These are phyloP conservation scores for Leccinum subgranulosum DNA, from an alignment of 768 basidiomycete genomes.

Conservation along the genomic window DNA sequence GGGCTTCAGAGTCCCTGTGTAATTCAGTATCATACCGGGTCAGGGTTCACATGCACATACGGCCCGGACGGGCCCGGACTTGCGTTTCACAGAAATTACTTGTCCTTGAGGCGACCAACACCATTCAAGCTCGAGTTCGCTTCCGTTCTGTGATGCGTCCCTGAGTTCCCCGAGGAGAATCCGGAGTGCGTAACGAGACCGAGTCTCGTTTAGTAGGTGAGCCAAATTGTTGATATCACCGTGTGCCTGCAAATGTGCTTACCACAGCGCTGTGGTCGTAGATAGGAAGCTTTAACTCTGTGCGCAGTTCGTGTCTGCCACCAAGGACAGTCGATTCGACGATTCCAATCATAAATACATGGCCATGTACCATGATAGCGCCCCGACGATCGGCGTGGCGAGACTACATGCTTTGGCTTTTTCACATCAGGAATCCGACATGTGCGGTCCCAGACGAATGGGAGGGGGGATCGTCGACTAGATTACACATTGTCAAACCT, in stretches of 20 bases:
- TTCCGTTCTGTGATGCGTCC: neutral
- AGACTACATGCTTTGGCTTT: neutral
- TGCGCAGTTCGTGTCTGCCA: neutral
- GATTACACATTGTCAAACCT: neutral
- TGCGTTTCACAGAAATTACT: neutral
- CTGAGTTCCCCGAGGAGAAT: conserved; percentile 10
- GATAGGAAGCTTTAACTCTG: neutral
- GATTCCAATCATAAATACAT: neutral
- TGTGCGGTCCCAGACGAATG: neutral
- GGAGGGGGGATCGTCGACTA: neutral
- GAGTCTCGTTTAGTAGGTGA: neutral
- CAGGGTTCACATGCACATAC: neutral
- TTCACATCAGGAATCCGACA: neutral
- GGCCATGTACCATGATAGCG: neutral
- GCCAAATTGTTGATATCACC: neutral
- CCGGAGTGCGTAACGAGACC: neutral
- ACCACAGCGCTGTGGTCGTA: neutral
- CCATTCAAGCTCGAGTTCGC: neutral
- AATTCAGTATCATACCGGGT: neutral
- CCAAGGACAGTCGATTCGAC: neutral
- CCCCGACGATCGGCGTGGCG: neutral
- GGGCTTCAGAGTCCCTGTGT: neutral
- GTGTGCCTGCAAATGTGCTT: neutral
- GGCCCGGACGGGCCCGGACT: neutral
- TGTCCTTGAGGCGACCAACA: neutral